These are phyloP conservation scores for Halenospora varia DNA, from an alignment of 495 filamentous ascomycete species.

Conservation along the genomic window DNA sequence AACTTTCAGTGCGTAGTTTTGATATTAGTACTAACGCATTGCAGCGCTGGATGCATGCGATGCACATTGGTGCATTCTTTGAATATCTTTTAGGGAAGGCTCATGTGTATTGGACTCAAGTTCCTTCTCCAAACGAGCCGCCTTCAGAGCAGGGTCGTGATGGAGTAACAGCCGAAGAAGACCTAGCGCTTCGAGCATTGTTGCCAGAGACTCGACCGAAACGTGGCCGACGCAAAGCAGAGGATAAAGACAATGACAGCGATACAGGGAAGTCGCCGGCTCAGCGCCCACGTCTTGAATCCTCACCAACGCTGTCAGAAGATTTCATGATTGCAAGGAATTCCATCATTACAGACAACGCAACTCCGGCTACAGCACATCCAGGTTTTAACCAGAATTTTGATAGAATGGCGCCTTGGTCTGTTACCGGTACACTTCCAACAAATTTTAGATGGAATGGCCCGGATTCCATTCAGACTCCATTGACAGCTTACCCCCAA, in stretches of 20 bases:
- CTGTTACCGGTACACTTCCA: conserved; percentile 33
- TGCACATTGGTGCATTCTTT: conserved; percentile 97
- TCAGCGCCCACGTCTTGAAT: conserved; percentile 62
- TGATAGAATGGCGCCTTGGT: conserved; percentile 25
- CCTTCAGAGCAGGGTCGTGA: conserved; percentile 70
- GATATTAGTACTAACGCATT: conserved; percentile 17
- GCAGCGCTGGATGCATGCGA: conserved; percentile 96
- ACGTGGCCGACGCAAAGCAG: conserved; percentile 77
- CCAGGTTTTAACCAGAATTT: conserved; percentile 27
- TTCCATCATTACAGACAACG: conserved; percentile 10
- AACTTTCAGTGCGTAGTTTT: too few relatives aligned
- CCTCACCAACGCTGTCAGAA: conserved; percentile 57
- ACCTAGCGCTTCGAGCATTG: conserved; percentile 84
- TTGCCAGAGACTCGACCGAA: conserved; percentile 89
- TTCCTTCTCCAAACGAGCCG: conserved; percentile 59
- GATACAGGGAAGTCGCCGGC: conserved; percentile 41
- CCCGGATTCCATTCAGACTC: conserved; percentile 42
- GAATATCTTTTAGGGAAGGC: conserved; percentile 79
- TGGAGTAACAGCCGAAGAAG: conserved; percentile 86
- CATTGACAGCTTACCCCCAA: conserved; percentile 67
- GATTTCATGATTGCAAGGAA: conserved; percentile 40
- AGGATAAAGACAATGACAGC: conserved; percentile 62
- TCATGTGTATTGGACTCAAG: conserved; percentile 79
- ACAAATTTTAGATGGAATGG: conserved; percentile 25
- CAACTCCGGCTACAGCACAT: conserved; percentile 43